These are phyloP conservation scores for Colletotrichum cordylinicola DNA, from an alignment of 2,329 filamentous ascomycete genomes.

Conservation along the genomic window DNA sequence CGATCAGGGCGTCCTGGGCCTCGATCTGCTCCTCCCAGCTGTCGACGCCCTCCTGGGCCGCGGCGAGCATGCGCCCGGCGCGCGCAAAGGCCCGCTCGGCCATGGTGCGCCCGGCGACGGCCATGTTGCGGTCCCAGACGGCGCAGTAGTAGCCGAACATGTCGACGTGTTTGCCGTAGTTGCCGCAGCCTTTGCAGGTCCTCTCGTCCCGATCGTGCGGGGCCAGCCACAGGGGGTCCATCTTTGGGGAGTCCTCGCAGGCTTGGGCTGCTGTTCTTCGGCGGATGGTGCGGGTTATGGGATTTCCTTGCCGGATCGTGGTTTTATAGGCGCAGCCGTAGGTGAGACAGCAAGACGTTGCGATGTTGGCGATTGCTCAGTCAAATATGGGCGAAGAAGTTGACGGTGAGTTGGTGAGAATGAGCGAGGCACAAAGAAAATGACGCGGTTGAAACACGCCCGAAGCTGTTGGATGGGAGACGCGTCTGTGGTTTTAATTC, in stretches of 20 bases:
- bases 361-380: background rate
- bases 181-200: background rate
- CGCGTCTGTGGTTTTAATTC: background rate
- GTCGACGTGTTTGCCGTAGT: background rate
- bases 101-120: background rate
- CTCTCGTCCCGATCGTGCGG: background rate
- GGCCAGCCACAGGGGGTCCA: background rate
- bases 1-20: background rate
- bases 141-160: background rate
- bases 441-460: background rate
- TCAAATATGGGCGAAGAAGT: background rate
- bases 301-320: background rate
- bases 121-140: background rate
- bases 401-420: rapidly evolving
- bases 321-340: rapidly evolving
- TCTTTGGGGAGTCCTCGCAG: background rate
- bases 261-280: background rate
- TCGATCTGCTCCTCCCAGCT: background rate
- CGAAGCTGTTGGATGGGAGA: background rate
- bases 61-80: background rate
- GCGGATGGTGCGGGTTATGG: background rate
- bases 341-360: background rate
- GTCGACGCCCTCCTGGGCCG: background rate
- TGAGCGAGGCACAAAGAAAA: background rate
- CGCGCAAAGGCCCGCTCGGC: background rate